phyloP scores from a whole-genome alignment of 2,329 filamentous ascomycete genomes.

The Aureobasidium mangrovei region DNA sequence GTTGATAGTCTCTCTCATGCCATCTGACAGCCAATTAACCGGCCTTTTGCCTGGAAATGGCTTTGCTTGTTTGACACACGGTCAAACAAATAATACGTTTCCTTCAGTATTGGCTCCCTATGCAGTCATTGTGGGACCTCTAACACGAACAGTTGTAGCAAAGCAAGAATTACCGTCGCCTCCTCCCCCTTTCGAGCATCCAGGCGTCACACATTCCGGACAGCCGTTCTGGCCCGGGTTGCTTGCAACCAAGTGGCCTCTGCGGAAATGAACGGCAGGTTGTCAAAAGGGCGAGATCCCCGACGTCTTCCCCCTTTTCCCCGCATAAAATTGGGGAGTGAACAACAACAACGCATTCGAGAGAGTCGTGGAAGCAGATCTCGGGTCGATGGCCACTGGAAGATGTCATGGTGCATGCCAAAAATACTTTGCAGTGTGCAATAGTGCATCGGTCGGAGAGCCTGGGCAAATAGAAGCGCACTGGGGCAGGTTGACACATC shows the following conservation, averaged over 20 bases:
- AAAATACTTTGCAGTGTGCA: neutral
- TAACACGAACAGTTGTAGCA: no score
- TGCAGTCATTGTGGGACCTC: neutral
- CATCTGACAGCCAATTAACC: neutral
- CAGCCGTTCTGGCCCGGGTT: neutral
- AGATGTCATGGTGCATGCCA: constrained; percentile 2
- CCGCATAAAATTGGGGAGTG: constrained; percentile 3
- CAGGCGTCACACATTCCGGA: neutral
- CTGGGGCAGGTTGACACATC: neutral
- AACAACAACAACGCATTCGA: neutral
- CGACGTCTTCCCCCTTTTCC: constrained; percentile 6
- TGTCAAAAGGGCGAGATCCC: neutral
- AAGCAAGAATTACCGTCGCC: neutral
- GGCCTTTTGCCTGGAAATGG: neutral
- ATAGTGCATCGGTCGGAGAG: constrained; percentile 1
- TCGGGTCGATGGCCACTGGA: neutral
- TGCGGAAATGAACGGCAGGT: neutral
- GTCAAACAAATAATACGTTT: constrained; percentile 10
- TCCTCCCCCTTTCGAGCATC: neutral
- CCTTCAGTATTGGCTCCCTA: neutral
- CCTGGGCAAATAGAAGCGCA: neutral
- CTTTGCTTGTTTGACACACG: constrained; percentile 12
- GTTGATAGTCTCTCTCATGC: neutral
- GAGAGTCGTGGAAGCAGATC: neutral
- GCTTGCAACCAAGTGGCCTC: neutral